Evolutionary conservation across 139 green algal species (phyloP).

Genomic region (Nannochloris sp.): DNA sequence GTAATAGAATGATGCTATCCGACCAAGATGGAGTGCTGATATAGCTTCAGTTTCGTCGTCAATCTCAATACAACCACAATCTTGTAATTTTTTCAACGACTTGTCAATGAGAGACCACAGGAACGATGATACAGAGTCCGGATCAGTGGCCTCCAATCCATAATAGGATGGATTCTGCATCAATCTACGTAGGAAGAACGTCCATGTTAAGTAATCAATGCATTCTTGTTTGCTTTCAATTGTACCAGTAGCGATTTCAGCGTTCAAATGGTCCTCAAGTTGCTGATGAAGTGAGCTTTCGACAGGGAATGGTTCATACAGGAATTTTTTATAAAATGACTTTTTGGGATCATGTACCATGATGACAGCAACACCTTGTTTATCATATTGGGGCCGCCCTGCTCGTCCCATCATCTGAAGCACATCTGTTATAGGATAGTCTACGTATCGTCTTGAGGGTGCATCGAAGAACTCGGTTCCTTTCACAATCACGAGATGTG

Average conservation of each 20-base stretch:
- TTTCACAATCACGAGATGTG: constrained; percentile 95
- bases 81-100: constrained; percentile 58
- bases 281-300: constrained; percentile 78
- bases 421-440: constrained; percentile 97
- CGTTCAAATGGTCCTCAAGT: constrained; percentile 92
- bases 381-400: constrained; percentile 88
- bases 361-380: constrained; percentile 84
- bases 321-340: constrained; percentile 97
- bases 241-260: constrained; percentile 80
- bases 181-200: constrained; percentile 74
- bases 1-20: constrained; percentile 92
- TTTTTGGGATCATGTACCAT: constrained; percentile 98
- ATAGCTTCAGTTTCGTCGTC: constrained; percentile 47
- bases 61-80: constrained; percentile 59
- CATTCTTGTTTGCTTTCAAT: constrained; percentile 66
- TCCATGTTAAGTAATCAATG: constrained; percentile 96
- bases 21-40: constrained; percentile 48
- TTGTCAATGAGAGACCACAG: constrained; percentile 64
- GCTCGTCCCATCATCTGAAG: constrained; percentile 91
- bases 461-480: constrained; percentile 96
- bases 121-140: constrained; percentile 57
- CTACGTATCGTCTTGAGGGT: constrained; percentile 73
- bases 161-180: constrained; percentile 95
- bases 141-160: constrained; percentile 51
- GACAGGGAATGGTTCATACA: constrained; percentile 98